Evolutionary conservation across 2,329 filamentous ascomycete genomes (phyloP), one percentile per base, ranked within the genome.

Genomic region (Xylariomycetidae sp.): DNA sequence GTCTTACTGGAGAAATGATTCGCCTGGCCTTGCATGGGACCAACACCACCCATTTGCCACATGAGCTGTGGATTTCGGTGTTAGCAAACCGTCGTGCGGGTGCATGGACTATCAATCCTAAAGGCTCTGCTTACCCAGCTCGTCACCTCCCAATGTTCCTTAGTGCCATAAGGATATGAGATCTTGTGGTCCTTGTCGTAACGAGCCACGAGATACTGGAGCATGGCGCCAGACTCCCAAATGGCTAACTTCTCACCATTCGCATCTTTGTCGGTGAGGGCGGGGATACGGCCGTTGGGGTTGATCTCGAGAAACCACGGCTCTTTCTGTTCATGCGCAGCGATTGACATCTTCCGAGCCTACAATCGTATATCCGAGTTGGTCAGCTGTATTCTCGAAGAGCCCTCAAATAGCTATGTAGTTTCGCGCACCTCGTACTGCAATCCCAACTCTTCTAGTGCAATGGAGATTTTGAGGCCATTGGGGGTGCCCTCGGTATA

Each of bases 261-360:
- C 5, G 69, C 68, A 57, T 85, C 82, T 6, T 71, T 85, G 62
- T 95, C 88, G 6, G 85, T 92, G 31, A 95, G 52, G 37, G 88
- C 88, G 4, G 88, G 89, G 50, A 95, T 94, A 46, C 88, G 84
- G 44, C 88, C 88, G 58, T 95, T 95, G 44, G 88, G 88, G 63
- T 95, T 95, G 64, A 95, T 94, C 33, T 81, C 80, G 17, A 94
- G 74, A 63, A 90, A 96, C 87, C 86, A 94, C 12, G 77, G 77
- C 59, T 90, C 66, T 56, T 63, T 35, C 11, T 16, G 16, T 16
- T 6, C 15, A 16, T 26, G 25, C 39, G 13, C 18, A 15, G 13
- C 13, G 12, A 13, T 18, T 6, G 4, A 10, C 3, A 9, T 17
- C 16, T 6, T 13, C 17, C 17, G 14, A 16, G 17, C 12, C 12